Percentiles rank a stretch among this genome's conserved stretches.
phyloP scores from a whole-genome alignment of 768 basidiomycete genomes.

The Termitomyces sp. region DNA sequence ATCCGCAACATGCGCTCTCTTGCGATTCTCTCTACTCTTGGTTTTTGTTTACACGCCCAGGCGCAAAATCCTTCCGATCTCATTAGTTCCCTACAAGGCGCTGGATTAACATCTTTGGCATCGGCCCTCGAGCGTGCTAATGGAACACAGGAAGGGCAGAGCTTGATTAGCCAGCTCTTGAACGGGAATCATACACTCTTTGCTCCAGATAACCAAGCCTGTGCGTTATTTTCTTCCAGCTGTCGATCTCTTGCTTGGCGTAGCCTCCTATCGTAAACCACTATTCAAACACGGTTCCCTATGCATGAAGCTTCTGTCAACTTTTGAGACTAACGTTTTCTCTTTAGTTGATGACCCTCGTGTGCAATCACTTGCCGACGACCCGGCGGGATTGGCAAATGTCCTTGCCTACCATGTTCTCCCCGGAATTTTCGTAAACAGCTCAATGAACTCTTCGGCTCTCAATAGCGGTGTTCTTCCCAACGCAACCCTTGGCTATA shows the following conservation, averaged over 20 bases:
- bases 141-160: slow-evolving; percentile 9
- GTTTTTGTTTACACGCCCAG: slow-evolving; percentile 6
- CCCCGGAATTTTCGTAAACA: slow-evolving; percentile 15
- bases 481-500: slow-evolving; percentile 58
- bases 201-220: slow-evolving; percentile 18
- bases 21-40: background rate
- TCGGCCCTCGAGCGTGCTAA: slow-evolving; percentile 3
- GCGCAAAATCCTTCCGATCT: slow-evolving; percentile 11
- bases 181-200: slow-evolving; percentile 16
- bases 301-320: background rate
- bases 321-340: background rate
- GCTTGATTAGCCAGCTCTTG: slow-evolving; percentile 5
- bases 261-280: background rate
- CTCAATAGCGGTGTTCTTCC: slow-evolving; percentile 41
- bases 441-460: slow-evolving; percentile 11
- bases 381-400: slow-evolving; percentile 6
- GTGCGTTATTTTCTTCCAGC: slow-evolving; percentile 7
- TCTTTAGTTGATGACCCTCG: slow-evolving; percentile 11
- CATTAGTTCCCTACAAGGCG: slow-evolving; percentile 6
- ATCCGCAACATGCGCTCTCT: slow-evolving; percentile 5
- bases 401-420: slow-evolving; percentile 18
- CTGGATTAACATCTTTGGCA: slow-evolving; percentile 11
- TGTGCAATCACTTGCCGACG: background rate
- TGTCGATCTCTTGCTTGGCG: background rate
- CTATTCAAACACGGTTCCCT: background rate